phyloP scores from a whole-genome alignment of 257 asterid genomes.

The Solanum phureja region DNA sequence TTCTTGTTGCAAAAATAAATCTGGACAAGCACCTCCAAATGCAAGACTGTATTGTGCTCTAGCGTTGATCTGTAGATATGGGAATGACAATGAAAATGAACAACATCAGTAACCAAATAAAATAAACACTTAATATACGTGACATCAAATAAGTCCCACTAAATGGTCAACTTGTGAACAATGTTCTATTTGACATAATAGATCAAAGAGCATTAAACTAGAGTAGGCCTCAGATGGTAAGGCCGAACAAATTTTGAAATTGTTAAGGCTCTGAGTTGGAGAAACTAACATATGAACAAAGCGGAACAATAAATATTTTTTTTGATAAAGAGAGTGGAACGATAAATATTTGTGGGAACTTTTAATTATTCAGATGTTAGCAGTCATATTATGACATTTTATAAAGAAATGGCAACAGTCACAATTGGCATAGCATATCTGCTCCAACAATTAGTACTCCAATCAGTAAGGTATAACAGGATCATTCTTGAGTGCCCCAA shows the following conservation, averaged over 20 bases:
- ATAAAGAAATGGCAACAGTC: neutral
- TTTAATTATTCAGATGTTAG: neutral
- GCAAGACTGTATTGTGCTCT: slow-evolving; percentile 85
- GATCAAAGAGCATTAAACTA: neutral
- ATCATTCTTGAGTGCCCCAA: neutral
- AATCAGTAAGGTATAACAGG: neutral
- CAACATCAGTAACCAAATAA: neutral
- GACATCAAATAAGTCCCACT: neutral
- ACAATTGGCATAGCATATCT: neutral
- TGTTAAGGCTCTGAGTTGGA: neutral
- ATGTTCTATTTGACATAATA: neutral
- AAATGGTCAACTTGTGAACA: neutral
- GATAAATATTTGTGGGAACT: neutral
- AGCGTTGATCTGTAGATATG: slow-evolving; percentile 61
- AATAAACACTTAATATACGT: neutral
- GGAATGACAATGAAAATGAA: neutral
- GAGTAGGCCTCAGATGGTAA: neutral
- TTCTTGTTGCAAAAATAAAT: slow-evolving; percentile 55
- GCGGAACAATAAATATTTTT: neutral
- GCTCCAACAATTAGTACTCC: neutral
- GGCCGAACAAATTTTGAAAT: neutral
- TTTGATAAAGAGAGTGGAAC: neutral
- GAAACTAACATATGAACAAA: neutral
- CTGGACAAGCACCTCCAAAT: slow-evolving; percentile 77
- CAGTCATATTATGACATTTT: neutral